phyloP scores from a whole-genome alignment of 129 eudicot species.

The Flaveria linearis region DNA sequence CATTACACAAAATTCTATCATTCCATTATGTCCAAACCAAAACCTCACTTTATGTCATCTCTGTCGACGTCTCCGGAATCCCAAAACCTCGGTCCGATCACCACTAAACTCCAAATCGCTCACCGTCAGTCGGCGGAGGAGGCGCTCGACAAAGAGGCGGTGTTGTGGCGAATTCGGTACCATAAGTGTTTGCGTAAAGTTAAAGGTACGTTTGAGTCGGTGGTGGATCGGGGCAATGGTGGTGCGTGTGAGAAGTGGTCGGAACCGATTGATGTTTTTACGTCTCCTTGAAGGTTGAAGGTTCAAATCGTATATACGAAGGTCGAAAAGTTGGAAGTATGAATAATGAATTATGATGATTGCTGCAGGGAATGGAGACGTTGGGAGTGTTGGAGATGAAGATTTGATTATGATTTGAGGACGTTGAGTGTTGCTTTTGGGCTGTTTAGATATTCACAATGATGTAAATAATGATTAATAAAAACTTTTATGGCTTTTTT shows the following conservation, averaged over 20 bases:
- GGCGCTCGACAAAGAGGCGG: constrained; percentile 25
- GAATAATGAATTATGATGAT: too few species aligned
- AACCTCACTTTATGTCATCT: background rate
- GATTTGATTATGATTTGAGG: too few species aligned
- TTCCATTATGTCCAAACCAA: constrained; percentile 4
- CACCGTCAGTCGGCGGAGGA: constrained; percentile 5
- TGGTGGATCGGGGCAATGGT: background rate
- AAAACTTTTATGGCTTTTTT: too few species aligned
- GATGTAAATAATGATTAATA: too few species aligned
- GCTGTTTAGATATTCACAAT: too few species aligned
- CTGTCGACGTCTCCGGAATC: background rate
- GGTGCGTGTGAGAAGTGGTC: constrained; percentile 19
- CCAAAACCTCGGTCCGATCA: constrained; percentile 9
- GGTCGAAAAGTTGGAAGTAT: too few species aligned
- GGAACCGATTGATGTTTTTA: constrained; percentile 32
- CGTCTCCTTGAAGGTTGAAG: constrained; percentile 26
- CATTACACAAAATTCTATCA: background rate
- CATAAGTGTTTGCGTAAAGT: constrained; percentile 30
- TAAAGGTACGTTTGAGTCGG: constrained; percentile 19
- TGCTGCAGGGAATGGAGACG: too few species aligned
- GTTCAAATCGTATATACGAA: background rate
- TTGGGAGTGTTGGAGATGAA: background rate
- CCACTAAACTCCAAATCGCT: constrained; percentile 26
- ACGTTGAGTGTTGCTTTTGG: too few species aligned
- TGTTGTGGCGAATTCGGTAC: constrained; percentile 32